Conservation (phyloP, 2,329 filamentous ascomycete species). For the Exophiala alcalophila region DNA sequence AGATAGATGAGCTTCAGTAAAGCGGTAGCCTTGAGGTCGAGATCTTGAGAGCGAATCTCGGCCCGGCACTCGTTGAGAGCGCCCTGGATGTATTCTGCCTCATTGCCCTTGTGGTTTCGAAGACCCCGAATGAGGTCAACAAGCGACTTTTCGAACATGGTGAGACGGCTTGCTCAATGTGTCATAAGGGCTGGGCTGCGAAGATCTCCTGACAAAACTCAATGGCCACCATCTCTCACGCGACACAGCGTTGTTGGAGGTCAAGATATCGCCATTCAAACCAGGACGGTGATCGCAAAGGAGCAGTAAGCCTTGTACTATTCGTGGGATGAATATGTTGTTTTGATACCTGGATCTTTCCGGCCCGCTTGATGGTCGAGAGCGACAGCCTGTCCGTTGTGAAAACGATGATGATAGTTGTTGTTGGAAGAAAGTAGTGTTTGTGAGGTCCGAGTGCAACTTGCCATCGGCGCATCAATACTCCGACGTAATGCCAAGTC, state of each 20-base stretch:
- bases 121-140: slow-evolving; percentile 98
- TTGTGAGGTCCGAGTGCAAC: no score
- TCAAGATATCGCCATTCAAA: no score
- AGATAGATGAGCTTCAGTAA: slow-evolving; percentile 94
- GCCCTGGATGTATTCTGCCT: slow-evolving; percentile 92
- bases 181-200: slow-evolving; percentile 4
- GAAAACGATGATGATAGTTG: no score
- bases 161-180: slow-evolving; percentile 2
- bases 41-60: slow-evolving; percentile 89
- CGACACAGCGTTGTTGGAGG: slow-evolving; percentile 5
- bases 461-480: no score
- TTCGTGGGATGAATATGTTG: no score
- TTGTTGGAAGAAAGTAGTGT: no score
- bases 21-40: slow-evolving; percentile 95
- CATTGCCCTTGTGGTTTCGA: slow-evolving; percentile 90
- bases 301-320: no score
- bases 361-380: no score
- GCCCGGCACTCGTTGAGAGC: slow-evolving; percentile 91
- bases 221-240: slow-evolving; percentile 16
- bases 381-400: no score
- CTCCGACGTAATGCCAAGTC: no score
- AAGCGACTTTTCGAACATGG: slow-evolving; percentile 97
- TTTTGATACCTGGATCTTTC: no score
- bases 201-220: slow-evolving; percentile 3
- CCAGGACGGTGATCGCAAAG: no score